These are phyloP conservation scores for Chytriomyces confervae DNA, from an alignment of 192 early-diverging fungal species.

Conservation along the genomic window DNA sequence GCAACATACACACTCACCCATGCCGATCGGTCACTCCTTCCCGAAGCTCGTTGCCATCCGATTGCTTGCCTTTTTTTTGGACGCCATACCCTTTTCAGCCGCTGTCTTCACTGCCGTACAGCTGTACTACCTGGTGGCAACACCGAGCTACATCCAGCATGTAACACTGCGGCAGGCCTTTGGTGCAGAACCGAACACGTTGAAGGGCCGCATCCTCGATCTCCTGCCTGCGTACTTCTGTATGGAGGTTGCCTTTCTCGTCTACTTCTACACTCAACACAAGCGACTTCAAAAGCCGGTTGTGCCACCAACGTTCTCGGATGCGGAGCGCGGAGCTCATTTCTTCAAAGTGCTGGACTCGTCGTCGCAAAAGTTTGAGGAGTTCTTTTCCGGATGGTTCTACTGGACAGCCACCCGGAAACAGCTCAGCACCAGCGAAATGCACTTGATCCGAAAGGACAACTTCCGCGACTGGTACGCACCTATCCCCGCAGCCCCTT, in stretches of 20 bases:
- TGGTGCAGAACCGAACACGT: neutral
- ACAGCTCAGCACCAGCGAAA: slow-evolving; percentile 27
- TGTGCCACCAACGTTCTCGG: slow-evolving; percentile 9
- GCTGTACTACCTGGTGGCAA: slow-evolving; percentile 14
- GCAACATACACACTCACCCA: neutral
- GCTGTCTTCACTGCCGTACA: slow-evolving; percentile 13
- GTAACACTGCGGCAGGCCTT: neutral
- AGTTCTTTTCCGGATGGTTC: slow-evolving; percentile 43
- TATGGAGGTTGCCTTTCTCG: slow-evolving; percentile 36
- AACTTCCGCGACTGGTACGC: slow-evolving; percentile 38
- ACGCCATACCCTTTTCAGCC: slow-evolving; percentile 27
- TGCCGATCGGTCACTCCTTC: slow-evolving; percentile 37
- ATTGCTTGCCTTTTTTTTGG: slow-evolving; percentile 14
- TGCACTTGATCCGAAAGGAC: slow-evolving; percentile 32
- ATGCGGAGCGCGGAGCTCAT: slow-evolving; percentile 14
- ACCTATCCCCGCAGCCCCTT: neutral
- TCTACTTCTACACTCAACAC: slow-evolving; percentile 35
- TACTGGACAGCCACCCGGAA: slow-evolving; percentile 27
- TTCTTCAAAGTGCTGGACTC: slow-evolving; percentile 36
- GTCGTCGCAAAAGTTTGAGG: slow-evolving; percentile 10
- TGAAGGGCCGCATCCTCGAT: neutral
- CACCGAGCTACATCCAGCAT: neutral
- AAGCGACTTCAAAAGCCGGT: slow-evolving; percentile 24
- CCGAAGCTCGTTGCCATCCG: slow-evolving; percentile 17
- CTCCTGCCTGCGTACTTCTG: slow-evolving; percentile 22